Conservation (phyloP, 345 rosid species). For the Ailanthus altissimus region DNA sequence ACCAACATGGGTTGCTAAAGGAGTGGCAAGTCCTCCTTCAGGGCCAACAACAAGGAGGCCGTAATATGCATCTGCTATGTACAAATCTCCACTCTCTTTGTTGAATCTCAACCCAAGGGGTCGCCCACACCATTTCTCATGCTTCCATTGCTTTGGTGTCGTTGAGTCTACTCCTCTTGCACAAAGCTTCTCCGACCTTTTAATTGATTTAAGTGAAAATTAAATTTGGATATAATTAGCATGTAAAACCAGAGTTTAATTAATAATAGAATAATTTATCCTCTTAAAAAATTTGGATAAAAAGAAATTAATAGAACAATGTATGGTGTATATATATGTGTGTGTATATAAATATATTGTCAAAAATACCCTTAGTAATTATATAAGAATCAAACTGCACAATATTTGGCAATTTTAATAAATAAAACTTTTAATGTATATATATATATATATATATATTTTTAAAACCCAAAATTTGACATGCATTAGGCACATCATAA, state of each 20-base stretch:
- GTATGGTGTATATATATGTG: too few relatives aligned
- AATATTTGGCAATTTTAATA: too few relatives aligned
- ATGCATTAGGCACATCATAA: too few relatives aligned
- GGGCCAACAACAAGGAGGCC: constrained; percentile 86
- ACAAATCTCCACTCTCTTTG: constrained; percentile 59
- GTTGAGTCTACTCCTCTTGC: constrained; percentile 83
- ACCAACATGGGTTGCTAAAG: constrained; percentile 69
- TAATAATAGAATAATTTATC: too few relatives aligned
- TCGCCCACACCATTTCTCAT: constrained; percentile 81
- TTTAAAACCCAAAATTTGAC: too few relatives aligned
- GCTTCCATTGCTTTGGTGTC: constrained; percentile 85
- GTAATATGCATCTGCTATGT: constrained; percentile 91
- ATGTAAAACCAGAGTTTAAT: neutral
- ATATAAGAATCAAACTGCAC: too few relatives aligned
- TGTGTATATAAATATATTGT: too few relatives aligned
- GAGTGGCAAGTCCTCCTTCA: constrained; percentile 77
- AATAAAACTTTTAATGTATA: too few relatives aligned
- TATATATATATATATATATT: too few relatives aligned
- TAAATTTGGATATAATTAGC: neutral
- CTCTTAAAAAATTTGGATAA: too few relatives aligned
- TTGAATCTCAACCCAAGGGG: constrained; percentile 87
- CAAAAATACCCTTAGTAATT: too few relatives aligned
- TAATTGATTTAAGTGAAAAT: constrained; percentile 1
- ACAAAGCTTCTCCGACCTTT: constrained; percentile 78
- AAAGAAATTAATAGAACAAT: too few relatives aligned